Conservation (phyloP, 352 stramenopile species). For the Globisporangium abappressorium region DNA sequence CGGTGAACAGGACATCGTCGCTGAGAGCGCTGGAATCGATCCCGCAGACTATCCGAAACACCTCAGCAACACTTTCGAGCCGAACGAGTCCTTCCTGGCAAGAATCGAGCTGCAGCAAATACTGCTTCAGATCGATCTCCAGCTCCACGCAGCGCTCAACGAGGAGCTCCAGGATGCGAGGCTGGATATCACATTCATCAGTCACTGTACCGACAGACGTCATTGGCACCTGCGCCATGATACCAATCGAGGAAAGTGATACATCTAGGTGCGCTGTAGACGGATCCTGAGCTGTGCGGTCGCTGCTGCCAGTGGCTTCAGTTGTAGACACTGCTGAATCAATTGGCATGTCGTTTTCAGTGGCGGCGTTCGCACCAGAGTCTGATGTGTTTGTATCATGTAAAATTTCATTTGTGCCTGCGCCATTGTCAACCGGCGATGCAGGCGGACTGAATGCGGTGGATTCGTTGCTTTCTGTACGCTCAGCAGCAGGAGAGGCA, state of each 20-base stretch:
- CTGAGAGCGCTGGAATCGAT: slow-evolving; percentile 8
- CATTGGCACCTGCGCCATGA: slow-evolving; percentile 5
- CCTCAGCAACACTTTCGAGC: slow-evolving; percentile 20
- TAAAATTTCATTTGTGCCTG: background rate
- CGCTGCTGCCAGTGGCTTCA: background rate
- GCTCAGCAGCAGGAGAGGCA: background rate
- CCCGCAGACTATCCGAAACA: slow-evolving; percentile 30
- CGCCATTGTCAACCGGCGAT: background rate
- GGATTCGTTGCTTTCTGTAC: background rate
- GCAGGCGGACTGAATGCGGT: background rate
- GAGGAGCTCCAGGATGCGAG: slow-evolving; percentile 22
- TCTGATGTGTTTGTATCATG: background rate
- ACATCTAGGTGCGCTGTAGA: background rate
- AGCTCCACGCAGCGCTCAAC: slow-evolving; percentile 28
- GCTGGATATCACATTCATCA: slow-evolving; percentile 12
- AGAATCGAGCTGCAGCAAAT: slow-evolving; percentile 25
- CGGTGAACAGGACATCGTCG: slow-evolving; percentile 1
- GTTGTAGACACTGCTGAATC: background rate
- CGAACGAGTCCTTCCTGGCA: slow-evolving; percentile 27
- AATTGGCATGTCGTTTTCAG: background rate
- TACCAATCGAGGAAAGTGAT: slow-evolving; percentile 3
- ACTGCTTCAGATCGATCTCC: slow-evolving; percentile 25
- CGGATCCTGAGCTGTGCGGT: background rate
- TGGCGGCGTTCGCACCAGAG: background rate
- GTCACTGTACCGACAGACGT: slow-evolving; percentile 28